Base-by-base conservation (phyloP, 768 basidiomycete species). In the Dictyophora rubrovolvata region DNA sequence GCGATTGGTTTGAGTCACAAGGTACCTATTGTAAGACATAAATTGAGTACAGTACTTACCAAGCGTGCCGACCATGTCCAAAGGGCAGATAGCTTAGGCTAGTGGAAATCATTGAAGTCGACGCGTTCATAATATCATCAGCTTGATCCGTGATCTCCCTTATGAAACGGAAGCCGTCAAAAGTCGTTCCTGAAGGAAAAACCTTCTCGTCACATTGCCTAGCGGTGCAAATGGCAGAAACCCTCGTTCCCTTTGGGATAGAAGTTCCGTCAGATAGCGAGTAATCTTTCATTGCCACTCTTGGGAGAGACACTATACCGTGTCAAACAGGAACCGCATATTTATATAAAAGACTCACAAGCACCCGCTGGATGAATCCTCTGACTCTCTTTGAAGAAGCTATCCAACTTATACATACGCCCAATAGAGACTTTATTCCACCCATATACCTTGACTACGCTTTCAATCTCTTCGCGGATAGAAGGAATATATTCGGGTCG, bases 261-360 rank as follows among this genome's bases (percentile, higher is more conserved):
- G 63, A 61, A 1, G 72, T 73, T 6, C 77, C 78, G 63, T 79
- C 72, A 1, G 75, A 75, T 55, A 81, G 73, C 0, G 71, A 74
- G 63, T 73, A 74, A 48, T 75, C 73, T 55, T 71, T 66, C n/a
- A 72, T 50, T 2, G 69, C 70, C 57, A 69, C 68, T 7, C 77
- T 42, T 4, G 42, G 42, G n/a, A 42, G 42, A 42, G 42, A 42
- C n/a, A 42, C 42, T 42, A 14, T 12, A 2, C 12, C 12, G 4
- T n/a, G 42, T 42, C n/a, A 42, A 12, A n/a, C 11, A 42, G n/a
- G 10, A 12, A 42, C 11, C n/a, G 10, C 42, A 12, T 42, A 28
- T 28, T 28, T 7, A 2, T 28, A 28, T 9, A 21, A 48, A 36
- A 8, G 8, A 64, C 70, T 35, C 52, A 70, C 71, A 33, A 8